These are phyloP conservation scores for Debaryomyces maramus DNA, from an alignment of 805 yeast genomes.

Conservation along the genomic window DNA sequence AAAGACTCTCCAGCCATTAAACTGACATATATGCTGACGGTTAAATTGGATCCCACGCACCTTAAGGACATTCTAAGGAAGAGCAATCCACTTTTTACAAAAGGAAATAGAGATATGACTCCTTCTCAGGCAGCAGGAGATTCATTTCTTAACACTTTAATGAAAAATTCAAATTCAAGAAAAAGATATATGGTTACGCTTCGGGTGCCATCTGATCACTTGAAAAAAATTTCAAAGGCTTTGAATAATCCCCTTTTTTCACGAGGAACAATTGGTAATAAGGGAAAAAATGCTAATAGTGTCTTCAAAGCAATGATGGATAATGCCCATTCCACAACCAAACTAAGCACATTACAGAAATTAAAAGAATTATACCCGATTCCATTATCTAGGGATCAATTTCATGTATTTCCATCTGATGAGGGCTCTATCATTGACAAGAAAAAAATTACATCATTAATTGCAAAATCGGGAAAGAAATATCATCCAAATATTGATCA, in stretches of 20 bases:
- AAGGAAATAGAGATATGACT: conserved; percentile 19
- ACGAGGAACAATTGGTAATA: conserved; percentile 9
- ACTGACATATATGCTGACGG: conserved; percentile 14
- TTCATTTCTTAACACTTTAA: conserved; percentile 10
- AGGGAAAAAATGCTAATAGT: neutral
- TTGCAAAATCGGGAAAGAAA: neutral
- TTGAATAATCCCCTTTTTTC: conserved; percentile 13
- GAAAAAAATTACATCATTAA: neutral
- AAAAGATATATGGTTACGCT: conserved; percentile 10
- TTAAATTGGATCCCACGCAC: conserved; percentile 24
- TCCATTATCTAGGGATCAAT: conserved; percentile 21
- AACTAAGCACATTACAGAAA: conserved; percentile 28
- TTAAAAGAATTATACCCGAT: conserved; percentile 35
- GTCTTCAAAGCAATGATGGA: conserved; percentile 36
- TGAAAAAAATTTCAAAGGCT: conserved; percentile 9
- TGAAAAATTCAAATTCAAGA: conserved; percentile 7
- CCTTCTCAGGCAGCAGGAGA: neutral
- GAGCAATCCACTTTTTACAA: conserved; percentile 30
- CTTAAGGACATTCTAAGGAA: conserved; percentile 25
- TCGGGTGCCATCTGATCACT: conserved; percentile 7
- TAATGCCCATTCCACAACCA: conserved; percentile 23
- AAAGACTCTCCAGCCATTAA: conserved; percentile 1
- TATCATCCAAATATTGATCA: neutral
- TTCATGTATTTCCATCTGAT: conserved; percentile 28
- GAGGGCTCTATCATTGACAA: neutral